Evolutionary conservation across 2,329 filamentous ascomycete genomes (phyloP), one percentile per base, ranked within the genome.

Genomic region (Monilinia aucupariae): DNA sequence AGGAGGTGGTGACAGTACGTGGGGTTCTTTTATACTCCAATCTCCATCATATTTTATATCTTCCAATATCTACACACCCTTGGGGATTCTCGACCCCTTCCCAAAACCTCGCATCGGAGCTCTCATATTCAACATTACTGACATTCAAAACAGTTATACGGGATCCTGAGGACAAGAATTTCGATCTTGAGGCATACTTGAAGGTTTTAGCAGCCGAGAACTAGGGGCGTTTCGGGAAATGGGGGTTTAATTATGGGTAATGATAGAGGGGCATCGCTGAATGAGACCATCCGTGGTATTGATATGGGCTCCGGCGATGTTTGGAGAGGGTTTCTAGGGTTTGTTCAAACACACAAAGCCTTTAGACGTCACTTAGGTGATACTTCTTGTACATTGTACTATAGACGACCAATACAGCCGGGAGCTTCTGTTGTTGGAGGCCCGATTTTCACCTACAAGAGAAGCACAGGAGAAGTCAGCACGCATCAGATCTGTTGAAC

Each of bases 141-240:
- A 61, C 27, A 22, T 9, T 67, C 52, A 12, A 52, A 67, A 69
- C 73, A 90, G 87, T 87, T 69, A 83, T 88, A 76, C 81, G 85
- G 75, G 88, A 97, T 79, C 88, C 88, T 65, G 85, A 88, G 74
- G 86, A 94, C 80, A 86, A 92, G 74, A 91, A 92, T 74, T 97
- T 97, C 80, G 92, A 99, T 76, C 82, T 97, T 71, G 93, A 97
- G 82, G 87, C 89, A 71, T 91, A 85, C 77, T 79, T 96, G 76
- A 83, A 85, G 73, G 81, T 84, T 71, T 78, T 91, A 71, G 76
- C 77, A 60, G 78, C 76, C 58, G 79, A 81, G 69, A 73, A 70
- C 59, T 72, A 72, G 64, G 64, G 58, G n/a, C 47, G 59, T 27
- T 48, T 12, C 4, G 32, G 34, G 48, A n/a, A 58, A 34, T 27